These are phyloP conservation scores for Globisporangium carolinianum DNA, from an alignment of 352 stramenopile genomes.

Conservation along the genomic window DNA sequence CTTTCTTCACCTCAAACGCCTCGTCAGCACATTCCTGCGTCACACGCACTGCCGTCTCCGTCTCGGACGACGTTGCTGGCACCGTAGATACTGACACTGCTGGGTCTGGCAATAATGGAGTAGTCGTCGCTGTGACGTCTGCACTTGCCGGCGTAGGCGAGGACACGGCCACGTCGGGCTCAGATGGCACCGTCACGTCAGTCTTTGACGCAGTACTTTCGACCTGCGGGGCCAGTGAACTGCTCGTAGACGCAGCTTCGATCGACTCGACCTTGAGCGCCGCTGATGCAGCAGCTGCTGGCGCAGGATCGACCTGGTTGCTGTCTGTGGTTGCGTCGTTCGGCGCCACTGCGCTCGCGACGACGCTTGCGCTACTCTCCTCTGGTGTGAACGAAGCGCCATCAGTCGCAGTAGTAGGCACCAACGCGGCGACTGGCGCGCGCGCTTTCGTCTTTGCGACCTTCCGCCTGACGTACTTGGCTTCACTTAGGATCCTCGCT, in stretches of 20 bases:
- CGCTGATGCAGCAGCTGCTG: not conserved
- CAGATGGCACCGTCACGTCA: too few relatives aligned
- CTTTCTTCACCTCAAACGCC: constrained; percentile 17
- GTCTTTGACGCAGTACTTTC: too few relatives aligned
- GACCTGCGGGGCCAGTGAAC: not conserved
- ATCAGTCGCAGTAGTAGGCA: not conserved
- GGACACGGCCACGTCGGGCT: too few relatives aligned
- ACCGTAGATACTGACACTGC: not conserved
- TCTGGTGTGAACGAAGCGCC: not conserved
- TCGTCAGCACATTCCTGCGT: not conserved
- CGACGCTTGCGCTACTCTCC: not conserved
- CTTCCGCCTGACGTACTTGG: constrained; percentile 18
- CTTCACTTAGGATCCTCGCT: constrained; percentile 12
- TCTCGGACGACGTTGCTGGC: not conserved
- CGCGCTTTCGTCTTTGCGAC: constrained; percentile 7
- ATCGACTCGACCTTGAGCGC: not conserved
- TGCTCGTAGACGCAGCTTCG: not conserved
- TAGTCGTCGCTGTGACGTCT: not conserved
- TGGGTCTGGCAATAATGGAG: not conserved
- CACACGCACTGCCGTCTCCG: constrained; percentile 5
- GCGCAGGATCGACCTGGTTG: not conserved
- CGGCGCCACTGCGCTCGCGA: not conserved
- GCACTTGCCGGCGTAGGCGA: not conserved
- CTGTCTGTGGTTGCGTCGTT: not conserved
- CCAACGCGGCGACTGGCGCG: not conserved